phyloP scores from a whole-genome alignment of 192 early-diverging fungal species.

The Dissophora globulifera region DNA sequence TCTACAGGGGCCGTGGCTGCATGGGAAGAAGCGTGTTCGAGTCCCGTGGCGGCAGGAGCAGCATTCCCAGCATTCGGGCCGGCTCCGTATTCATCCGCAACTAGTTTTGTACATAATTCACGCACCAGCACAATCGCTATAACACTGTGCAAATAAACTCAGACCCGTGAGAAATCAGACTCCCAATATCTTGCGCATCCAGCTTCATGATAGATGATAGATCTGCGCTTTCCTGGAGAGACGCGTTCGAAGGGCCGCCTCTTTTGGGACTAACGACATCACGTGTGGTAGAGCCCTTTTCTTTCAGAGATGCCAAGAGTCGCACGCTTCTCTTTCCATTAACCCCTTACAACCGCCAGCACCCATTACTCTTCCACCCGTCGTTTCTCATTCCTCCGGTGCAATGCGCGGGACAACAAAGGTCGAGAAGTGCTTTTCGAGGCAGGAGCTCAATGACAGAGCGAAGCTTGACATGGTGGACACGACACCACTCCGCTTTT shows the following conservation, averaged over 20 bases:
- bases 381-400: too few species aligned
- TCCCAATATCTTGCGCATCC: too few species aligned
- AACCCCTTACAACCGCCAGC: too few species aligned
- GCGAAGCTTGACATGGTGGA: slow-evolving; percentile 40
- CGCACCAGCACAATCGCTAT: neutral
- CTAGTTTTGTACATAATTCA: slow-evolving; percentile 1
- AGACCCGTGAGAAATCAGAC: too few species aligned
- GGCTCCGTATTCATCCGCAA: slow-evolving; percentile 22
- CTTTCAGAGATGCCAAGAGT: neutral
- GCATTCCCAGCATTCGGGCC: slow-evolving; percentile 6
- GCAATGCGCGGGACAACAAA: slow-evolving; percentile 36
- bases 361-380: too few species aligned
- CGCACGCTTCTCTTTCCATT: neutral
- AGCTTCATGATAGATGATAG: too few species aligned
- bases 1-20: slow-evolving; percentile 8
- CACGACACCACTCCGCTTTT: slow-evolving; percentile 55
- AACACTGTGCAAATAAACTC: slow-evolving; percentile 2
- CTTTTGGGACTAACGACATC: too few species aligned
- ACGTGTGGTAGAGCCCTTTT: too few species aligned
- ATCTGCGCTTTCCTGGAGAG: too few species aligned
- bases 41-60: slow-evolving; percentile 6
- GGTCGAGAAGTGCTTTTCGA: slow-evolving; percentile 32
- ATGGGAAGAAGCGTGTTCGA: slow-evolving; percentile 2
- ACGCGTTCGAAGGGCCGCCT: neutral
- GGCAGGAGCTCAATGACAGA: slow-evolving; percentile 43